phyloP scores from a whole-genome alignment of 257 asterid genomes.

The Perilla frutescens region DNA sequence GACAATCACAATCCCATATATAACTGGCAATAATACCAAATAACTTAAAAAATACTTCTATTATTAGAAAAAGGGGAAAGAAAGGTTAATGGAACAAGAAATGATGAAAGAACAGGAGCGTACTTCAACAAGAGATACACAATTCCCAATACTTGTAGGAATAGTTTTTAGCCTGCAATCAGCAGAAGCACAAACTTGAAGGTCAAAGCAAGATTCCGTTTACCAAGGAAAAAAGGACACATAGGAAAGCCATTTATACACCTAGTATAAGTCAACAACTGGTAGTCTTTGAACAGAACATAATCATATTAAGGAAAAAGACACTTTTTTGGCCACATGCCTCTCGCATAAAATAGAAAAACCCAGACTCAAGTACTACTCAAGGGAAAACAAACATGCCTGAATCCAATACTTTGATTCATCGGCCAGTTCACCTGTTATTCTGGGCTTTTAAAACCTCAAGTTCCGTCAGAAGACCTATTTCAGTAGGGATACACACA shows the following conservation, averaged over 20 bases:
- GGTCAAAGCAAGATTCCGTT: conserved; percentile 12
- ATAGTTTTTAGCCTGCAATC: conserved; percentile 67
- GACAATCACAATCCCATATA: conserved; percentile 18
- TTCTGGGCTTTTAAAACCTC: conserved; percentile 74
- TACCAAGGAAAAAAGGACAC: neutral
- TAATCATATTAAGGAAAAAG: conserved; percentile 9
- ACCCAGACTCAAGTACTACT: neutral
- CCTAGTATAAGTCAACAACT: conserved; percentile 17
- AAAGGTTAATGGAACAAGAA: conserved; percentile 7
- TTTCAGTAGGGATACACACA: conserved; percentile 72
- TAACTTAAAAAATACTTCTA: neutral
- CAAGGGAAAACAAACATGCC: conserved; percentile 8
- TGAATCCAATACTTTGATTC: conserved; percentile 20
- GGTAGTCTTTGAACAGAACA: conserved; percentile 7
- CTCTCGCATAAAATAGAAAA: neutral
- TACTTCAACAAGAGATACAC: conserved; percentile 85
- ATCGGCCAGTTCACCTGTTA: conserved; percentile 65
- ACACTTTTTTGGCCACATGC: conserved; percentile 10
- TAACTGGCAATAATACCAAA: conserved; percentile 20
- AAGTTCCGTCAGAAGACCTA: conserved; percentile 67
- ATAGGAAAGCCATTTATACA: conserved; percentile 19
- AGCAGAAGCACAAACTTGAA: conserved; percentile 30
- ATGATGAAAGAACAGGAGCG: conserved; percentile 16
- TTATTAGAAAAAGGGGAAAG: neutral
- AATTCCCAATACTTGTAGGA: conserved; percentile 70